Conservation (phyloP, 208 protist species). For the Crithidia expoeki region DNA sequence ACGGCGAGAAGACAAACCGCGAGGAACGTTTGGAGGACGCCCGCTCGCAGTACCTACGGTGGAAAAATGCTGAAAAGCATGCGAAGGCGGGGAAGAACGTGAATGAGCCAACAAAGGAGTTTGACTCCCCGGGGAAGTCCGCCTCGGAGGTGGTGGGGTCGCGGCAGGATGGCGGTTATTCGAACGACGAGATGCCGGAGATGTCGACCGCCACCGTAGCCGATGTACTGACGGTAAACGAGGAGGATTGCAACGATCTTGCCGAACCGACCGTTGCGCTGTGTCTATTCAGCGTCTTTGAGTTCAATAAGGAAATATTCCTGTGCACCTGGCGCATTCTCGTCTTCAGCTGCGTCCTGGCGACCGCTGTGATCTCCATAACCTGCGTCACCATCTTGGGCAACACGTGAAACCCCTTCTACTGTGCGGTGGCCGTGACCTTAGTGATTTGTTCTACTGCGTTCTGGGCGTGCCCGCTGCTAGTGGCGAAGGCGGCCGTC, state of each 20-base stretch:
- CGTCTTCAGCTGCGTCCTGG: conserved; percentile 31
- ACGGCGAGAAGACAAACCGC: conserved; percentile 57
- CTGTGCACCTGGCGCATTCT: conserved; percentile 23
- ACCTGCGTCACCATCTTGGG: conserved; percentile 26
- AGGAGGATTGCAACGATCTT: conserved; percentile 7
- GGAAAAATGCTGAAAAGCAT: conserved; percentile 4
- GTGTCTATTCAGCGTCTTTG: conserved; percentile 28
- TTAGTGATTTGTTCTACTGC: conserved; percentile 9
- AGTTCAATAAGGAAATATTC: conserved; percentile 33
- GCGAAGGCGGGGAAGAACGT: background rate
- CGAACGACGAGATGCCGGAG: background rate
- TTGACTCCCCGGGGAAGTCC: background rate
- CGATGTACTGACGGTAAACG: background rate
- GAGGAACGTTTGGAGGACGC: conserved; percentile 48
- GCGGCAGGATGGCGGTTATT: conserved; percentile 5
- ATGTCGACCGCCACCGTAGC: background rate
- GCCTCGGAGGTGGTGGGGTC: conserved; percentile 1
- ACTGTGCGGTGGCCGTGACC: conserved; percentile 23
- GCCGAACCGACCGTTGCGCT: background rate
- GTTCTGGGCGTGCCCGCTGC: conserved; percentile 40
- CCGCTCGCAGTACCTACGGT: conserved; percentile 9
- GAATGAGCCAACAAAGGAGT: background rate
- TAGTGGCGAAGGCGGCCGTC: conserved; percentile 54
- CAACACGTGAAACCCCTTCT: conserved; percentile 26
- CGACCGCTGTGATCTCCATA: conserved; percentile 25